Evolutionary conservation across 192 early-diverging fungal genomes (phyloP).

Genomic region (Coemansia sp.): DNA sequence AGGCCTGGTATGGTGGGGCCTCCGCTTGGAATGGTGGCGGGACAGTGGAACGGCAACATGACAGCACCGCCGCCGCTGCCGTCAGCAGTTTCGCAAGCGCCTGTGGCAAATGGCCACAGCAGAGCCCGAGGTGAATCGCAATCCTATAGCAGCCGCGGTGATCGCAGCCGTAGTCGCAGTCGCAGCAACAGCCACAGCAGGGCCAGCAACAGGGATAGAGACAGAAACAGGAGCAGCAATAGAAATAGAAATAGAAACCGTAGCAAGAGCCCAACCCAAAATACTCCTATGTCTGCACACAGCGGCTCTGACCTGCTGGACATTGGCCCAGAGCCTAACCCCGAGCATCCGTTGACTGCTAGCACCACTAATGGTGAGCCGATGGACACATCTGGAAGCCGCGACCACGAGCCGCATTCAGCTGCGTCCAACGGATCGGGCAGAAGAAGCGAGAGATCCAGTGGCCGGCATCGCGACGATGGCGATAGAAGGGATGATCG

Average conservation of each 20-base stretch:
- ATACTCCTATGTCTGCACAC: slow-evolving; percentile 10
- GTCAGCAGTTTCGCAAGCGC: neutral
- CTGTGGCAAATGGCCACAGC: neutral
- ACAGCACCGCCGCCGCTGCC: neutral
- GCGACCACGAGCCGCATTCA: neutral
- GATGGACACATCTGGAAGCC: neutral
- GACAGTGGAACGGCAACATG: slow-evolving; percentile 15
- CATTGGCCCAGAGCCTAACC: neutral
- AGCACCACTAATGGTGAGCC: neutral
- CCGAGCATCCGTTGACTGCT: neutral
- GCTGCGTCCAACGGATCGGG: neutral
- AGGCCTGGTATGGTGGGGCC: slow-evolving; percentile 10
- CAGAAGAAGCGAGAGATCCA: neutral
- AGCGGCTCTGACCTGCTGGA: neutral
- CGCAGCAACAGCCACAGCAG: slow-evolving; percentile 11
- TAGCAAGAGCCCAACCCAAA: slow-evolving; percentile 2
- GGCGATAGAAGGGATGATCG: neutral
- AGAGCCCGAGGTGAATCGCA: neutral
- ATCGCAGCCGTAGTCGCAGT: slow-evolving; percentile 8
- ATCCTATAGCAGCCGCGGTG: neutral
- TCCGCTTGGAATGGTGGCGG: slow-evolving; percentile 11
- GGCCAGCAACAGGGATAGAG: slow-evolving; percentile 8
- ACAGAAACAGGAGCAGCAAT: too few relatives aligned
- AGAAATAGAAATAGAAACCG: neutral
- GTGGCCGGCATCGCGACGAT: neutral